A percentile compares a stretch with the other conserved stretches of the same genome.
These are phyloP conservation scores for Tricholoma furcatifolium DNA, from an alignment of 768 basidiomycete species.

Conservation along the genomic window DNA sequence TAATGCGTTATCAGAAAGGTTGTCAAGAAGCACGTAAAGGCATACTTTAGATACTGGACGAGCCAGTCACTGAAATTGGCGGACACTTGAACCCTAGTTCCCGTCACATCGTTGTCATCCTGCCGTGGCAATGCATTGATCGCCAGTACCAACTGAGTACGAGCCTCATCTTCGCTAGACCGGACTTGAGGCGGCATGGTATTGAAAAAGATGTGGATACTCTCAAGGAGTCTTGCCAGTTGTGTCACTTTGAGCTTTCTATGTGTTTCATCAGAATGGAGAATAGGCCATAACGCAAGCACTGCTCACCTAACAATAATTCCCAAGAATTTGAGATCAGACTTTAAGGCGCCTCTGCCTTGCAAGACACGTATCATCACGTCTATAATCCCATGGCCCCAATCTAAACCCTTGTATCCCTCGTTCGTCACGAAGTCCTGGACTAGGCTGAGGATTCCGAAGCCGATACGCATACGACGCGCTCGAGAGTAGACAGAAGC, in stretches of 20 bases:
- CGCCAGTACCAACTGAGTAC: slow-evolving; percentile 18
- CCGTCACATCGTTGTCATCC: slow-evolving; percentile 14
- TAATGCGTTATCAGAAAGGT: slow-evolving; percentile 19
- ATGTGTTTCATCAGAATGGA: neutral
- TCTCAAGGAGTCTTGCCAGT: slow-evolving; percentile 35
- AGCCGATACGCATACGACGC: slow-evolving; percentile 13
- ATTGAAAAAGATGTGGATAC: slow-evolving; percentile 38
- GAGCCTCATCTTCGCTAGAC: slow-evolving; percentile 30
- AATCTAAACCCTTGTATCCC: slow-evolving; percentile 40
- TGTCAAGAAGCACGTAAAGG: neutral
- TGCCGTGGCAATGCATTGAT: slow-evolving; percentile 16
- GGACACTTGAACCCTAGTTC: slow-evolving; percentile 15
- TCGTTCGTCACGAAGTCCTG: slow-evolving; percentile 41
- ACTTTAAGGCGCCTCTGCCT: slow-evolving; percentile 25
- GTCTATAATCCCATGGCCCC: slow-evolving; percentile 29
- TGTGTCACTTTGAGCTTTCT: slow-evolving; percentile 40
- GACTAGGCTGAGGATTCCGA: slow-evolving; percentile 30
- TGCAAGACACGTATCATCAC: slow-evolving; percentile 46
- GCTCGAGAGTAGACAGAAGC: slow-evolving; percentile 28
- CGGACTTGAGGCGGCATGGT: slow-evolving; percentile 29
- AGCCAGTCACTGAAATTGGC: slow-evolving; percentile 50
- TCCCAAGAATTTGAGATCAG: slow-evolving; percentile 16
- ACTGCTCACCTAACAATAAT: slow-evolving; percentile 35
- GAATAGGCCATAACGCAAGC: neutral
- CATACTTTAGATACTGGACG: slow-evolving; percentile 48